phyloP scores from a whole-genome alignment of 2,329 filamentous ascomycete species.

The Parascedosporium putredinis region DNA sequence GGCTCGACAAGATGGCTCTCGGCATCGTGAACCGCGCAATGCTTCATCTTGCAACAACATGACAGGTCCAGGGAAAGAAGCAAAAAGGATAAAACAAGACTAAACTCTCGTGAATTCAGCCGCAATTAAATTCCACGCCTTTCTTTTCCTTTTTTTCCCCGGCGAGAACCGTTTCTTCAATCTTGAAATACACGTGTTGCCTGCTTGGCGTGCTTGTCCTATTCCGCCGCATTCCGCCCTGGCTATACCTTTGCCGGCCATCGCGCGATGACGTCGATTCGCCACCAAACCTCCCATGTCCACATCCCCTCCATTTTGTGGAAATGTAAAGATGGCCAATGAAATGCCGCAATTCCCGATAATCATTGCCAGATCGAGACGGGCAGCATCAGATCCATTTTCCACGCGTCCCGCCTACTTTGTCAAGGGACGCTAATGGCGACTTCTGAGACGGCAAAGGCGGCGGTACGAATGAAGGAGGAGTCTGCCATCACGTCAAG shows the following conservation, averaged over 20 bases:
- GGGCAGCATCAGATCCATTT: not conserved
- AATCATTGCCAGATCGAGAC: not conserved
- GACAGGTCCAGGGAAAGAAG: too few species aligned
- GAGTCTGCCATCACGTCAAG: not conserved
- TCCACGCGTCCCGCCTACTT: not conserved
- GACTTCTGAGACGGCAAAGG: not conserved
- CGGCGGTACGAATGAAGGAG: not conserved
- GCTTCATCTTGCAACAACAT: too few species aligned
- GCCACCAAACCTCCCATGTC: not conserved
- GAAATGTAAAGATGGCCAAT: not conserved
- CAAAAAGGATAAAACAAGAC: too few species aligned
- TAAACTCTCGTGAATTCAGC: not conserved
- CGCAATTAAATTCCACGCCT: too few species aligned
- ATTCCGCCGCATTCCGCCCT: too few species aligned
- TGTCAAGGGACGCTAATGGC: too few species aligned
- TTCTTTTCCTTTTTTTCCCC: too few species aligned
- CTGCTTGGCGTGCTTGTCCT: too few species aligned
- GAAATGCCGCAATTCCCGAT: not conserved
- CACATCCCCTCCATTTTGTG: not conserved
- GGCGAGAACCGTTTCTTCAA: too few species aligned
- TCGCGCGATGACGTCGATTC: not conserved
- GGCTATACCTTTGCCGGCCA: not conserved
- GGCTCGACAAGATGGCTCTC: too few species aligned
- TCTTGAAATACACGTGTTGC: too few species aligned
- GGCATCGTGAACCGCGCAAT: too few species aligned